Conservation (phyloP, 2,329 filamentous ascomycete species). For the Tolypocladium guangdongense region DNA sequence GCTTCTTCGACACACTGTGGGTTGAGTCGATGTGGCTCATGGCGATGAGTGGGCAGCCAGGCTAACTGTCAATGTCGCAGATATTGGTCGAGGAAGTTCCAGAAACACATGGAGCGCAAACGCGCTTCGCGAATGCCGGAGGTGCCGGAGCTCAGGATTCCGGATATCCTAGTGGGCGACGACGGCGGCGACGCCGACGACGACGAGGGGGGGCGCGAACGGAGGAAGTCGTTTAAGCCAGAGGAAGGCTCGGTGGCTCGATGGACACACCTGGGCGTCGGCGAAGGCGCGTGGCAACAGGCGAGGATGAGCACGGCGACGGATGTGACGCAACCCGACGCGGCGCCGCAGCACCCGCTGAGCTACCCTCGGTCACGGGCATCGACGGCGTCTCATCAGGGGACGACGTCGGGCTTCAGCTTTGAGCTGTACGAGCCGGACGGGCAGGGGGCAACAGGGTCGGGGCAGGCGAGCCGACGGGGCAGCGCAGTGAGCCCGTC, state of each 20-base stretch:
- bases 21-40: slow-evolving; percentile 12
- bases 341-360: slow-evolving; percentile 34
- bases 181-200: slow-evolving; percentile 40
- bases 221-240: slow-evolving; percentile 27
- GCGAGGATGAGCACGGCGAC: slow-evolving; percentile 16
- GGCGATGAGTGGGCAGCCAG: background rate
- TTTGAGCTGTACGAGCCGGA: slow-evolving; percentile 43
- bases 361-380: slow-evolving; percentile 40
- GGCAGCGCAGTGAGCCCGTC: slow-evolving; percentile 62
- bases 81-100: slow-evolving; percentile 77
- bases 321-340: slow-evolving; percentile 27
- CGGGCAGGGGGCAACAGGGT: slow-evolving; percentile 12
- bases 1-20: slow-evolving; percentile 88
- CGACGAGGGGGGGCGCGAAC: slow-evolving; percentile 22
- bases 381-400: slow-evolving; percentile 24
- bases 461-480: slow-evolving; percentile 41
- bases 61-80: slow-evolving; percentile 21
- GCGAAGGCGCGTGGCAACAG: slow-evolving; percentile 3
- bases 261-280: slow-evolving; percentile 6
- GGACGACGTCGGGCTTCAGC: slow-evolving; percentile 45
- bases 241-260: slow-evolving; percentile 3
- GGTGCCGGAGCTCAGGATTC: slow-evolving; percentile 71
- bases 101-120: slow-evolving; percentile 61
- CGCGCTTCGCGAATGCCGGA: slow-evolving; percentile 64
- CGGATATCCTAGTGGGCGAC: slow-evolving; percentile 84